Evolutionary conservation across 345 rosid species (phyloP).

Genomic region (Toxicodendron radicans): DNA sequence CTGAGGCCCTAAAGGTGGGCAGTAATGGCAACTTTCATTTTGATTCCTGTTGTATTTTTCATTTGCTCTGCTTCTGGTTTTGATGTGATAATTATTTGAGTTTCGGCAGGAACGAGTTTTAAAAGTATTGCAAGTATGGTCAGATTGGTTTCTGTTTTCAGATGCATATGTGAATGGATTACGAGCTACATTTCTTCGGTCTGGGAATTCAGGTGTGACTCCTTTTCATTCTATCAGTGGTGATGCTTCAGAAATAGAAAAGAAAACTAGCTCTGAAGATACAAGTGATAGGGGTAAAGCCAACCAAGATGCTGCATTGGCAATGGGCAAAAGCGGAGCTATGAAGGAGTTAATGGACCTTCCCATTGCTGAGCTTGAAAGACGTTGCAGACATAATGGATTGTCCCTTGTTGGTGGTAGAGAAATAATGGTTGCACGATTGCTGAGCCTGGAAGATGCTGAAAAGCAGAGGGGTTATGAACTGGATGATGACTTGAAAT

Average conservation of each 20-base stretch:
- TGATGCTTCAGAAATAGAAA: constrained; percentile 84
- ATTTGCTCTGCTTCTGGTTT: constrained; percentile 4
- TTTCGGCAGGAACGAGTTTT: constrained; percentile 82
- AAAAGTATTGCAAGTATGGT: constrained; percentile 98
- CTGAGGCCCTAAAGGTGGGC: constrained; percentile 92
- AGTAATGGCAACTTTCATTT: constrained; percentile 14
- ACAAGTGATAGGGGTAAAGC: constrained; percentile 43
- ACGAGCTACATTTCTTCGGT: constrained; percentile 90
- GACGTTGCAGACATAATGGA: constrained; percentile 98
- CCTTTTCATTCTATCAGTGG: constrained; percentile 86
- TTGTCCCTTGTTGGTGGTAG: constrained; percentile 97
- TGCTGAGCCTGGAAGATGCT: constrained; percentile 92
- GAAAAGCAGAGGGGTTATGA: constrained; percentile 90
- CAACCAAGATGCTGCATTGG: constrained; percentile 88
- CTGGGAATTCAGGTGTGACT: constrained; percentile 81
- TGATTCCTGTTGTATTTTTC: constrained; percentile 1
- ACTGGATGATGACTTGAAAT: constrained; percentile 69
- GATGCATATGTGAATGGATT: constrained; percentile 97
- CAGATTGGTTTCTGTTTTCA: constrained; percentile 99
- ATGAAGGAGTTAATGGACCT: constrained; percentile 83
- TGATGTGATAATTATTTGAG: constrained; percentile 17
- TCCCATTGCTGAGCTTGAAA: constrained; percentile 86
- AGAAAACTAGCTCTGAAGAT: constrained; percentile 50
- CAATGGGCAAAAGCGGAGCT: constrained; percentile 96
- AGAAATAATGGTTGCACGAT: constrained; percentile 91